phyloP scores from a whole-genome alignment of 495 filamentous ascomycete species.

The Talaromyces adpressus region DNA sequence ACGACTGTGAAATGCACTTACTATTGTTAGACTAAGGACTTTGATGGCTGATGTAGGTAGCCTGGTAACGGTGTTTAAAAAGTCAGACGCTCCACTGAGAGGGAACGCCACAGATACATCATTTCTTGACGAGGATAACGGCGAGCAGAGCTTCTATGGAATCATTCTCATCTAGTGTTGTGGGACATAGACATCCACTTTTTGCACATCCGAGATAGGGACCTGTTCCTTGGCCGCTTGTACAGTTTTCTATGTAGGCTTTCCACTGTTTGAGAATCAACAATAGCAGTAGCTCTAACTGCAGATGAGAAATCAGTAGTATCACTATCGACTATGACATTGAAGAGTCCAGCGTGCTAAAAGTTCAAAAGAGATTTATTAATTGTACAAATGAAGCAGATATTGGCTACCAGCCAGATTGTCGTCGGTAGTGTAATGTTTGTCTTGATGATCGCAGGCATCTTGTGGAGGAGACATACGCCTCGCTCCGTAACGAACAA shows the following conservation, averaged over 20 bases:
- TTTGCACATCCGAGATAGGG: conserved; percentile 31
- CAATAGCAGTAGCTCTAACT: too few relatives aligned
- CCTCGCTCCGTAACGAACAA: conserved; percentile 40
- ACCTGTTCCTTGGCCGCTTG: conserved; percentile 18
- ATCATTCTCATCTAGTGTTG: conserved; percentile 41
- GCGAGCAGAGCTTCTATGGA: conserved; percentile 22
- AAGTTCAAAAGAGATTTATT: conserved; percentile 33
- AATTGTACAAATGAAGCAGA: conserved; percentile 34
- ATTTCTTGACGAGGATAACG: conserved; percentile 14
- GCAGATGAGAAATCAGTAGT: background rate
- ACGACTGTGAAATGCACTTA: conserved; percentile 6
- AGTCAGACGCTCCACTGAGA: conserved; percentile 31
- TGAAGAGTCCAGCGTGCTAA: conserved; percentile 30
- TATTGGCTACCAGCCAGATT: conserved; percentile 21
- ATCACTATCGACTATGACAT: conserved; percentile 22
- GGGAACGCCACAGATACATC: conserved; percentile 23
- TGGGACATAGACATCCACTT: conserved; percentile 37
- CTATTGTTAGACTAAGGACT: conserved; percentile 27
- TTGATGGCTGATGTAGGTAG: conserved; percentile 28
- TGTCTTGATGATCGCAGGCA: conserved; percentile 30
- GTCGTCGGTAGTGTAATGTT: conserved; percentile 23
- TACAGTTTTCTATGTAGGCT: conserved; percentile 26
- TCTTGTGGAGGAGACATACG: conserved; percentile 37
- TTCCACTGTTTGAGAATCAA: too few relatives aligned
- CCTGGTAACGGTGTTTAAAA: conserved; percentile 27